A percentile compares a stretch with the other conserved stretches of the same genome.
Evolutionary conservation across 2,329 filamentous ascomycete genomes (phyloP).

Genomic region (Fusarium udum): DNA sequence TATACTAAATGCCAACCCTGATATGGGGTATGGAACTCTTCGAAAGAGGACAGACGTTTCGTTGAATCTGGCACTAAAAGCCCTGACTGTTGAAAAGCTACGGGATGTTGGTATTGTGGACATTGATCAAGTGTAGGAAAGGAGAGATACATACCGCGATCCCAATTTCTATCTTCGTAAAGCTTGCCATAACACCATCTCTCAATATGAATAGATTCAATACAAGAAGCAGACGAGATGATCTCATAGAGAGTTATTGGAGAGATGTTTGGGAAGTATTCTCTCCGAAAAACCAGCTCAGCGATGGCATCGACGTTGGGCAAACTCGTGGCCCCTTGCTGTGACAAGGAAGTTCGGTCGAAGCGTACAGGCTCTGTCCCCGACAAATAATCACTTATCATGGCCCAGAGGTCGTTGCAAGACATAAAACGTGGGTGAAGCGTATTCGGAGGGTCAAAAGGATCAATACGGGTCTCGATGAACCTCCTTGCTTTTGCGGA

Average conservation of each 20-base stretch:
- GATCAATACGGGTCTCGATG: fast-evolving
- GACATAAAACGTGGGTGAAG: not conserved
- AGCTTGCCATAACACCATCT: conserved; percentile 10
- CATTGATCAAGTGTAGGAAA: fast-evolving
- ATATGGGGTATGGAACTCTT: not conserved
- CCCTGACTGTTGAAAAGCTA: fast-evolving
- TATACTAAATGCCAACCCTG: no score
- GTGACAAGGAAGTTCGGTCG: fast-evolving
- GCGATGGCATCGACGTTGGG: conserved; percentile 1
- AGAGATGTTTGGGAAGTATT: conserved; percentile 5
- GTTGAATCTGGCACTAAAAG: not conserved
- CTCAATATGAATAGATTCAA: conserved; percentile 22
- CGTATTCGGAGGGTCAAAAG: not conserved
- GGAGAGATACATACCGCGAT: not conserved
- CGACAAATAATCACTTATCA: not conserved
- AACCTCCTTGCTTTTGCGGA: fast-evolving
- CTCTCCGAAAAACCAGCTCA: conserved; percentile 16
- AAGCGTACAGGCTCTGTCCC: not conserved
- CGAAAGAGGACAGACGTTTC: not conserved
- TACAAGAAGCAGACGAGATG: not conserved
- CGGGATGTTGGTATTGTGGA: fast-evolving
- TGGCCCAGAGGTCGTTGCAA: fast-evolving
- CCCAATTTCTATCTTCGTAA: not conserved
- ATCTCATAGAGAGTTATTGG: not conserved
- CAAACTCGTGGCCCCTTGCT: not conserved